Conservation (phyloP, 371 early-diverging fungal species). For the Nematocida ironsii region DNA sequence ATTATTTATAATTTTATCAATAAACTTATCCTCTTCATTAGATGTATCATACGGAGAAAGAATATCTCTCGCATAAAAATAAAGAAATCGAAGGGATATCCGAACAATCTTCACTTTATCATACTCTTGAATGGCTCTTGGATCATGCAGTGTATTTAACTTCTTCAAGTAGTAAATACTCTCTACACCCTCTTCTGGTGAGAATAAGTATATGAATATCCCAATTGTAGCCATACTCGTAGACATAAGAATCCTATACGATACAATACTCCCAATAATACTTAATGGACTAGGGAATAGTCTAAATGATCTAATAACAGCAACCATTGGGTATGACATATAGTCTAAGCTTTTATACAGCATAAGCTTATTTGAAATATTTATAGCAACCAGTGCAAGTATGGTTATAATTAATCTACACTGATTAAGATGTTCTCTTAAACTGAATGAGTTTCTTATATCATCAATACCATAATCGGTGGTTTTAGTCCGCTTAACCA, state of each 20-base stretch:
- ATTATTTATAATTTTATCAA: neutral
- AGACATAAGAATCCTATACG: neutral
- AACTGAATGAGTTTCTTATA: neutral
- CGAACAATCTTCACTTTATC: slow-evolving; percentile 27
- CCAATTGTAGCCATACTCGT: slow-evolving; percentile 17
- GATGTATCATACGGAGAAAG: neutral
- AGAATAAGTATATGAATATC: slow-evolving; percentile 43
- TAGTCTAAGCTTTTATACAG: slow-evolving; percentile 35
- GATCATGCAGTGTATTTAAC: neutral
- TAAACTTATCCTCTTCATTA: slow-evolving; percentile 10
- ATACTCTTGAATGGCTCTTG: neutral
- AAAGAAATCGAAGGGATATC: slow-evolving; percentile 18
- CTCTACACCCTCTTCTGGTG: slow-evolving; percentile 36
- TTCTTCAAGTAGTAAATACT: slow-evolving; percentile 14
- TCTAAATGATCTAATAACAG: slow-evolving; percentile 90
- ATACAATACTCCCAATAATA: too few relatives aligned
- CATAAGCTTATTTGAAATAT: slow-evolving; percentile 21
- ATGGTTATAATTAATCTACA: slow-evolving; percentile 1
- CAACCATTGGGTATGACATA: slow-evolving; percentile 76
- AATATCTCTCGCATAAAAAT: neutral
- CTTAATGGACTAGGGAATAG: slow-evolving; percentile 74
- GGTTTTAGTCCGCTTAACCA: neutral
- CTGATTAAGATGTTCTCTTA: slow-evolving; percentile 8
- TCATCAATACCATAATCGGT: neutral
- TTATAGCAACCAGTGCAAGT: slow-evolving; percentile 5